Conservation (phyloP, 2,329 filamentous ascomycete species). For the Cephalotrichum gorgonifer region DNA sequence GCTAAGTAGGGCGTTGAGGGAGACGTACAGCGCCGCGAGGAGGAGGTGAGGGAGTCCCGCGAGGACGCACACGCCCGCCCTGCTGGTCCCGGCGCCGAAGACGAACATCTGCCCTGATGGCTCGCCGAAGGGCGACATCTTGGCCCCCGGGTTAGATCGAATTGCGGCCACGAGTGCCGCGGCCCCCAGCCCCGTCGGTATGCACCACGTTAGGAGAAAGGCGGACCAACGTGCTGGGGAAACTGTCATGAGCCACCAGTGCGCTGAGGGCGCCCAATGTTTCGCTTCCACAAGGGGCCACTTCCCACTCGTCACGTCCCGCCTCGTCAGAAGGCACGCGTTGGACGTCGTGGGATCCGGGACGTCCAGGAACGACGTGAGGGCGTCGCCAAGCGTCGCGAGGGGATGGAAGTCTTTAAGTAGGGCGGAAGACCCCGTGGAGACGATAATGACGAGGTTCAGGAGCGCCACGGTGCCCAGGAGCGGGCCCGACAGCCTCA, state of each 20-base stretch:
- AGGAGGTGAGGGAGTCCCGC: slow-evolving; percentile 37
- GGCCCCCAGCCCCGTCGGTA: slow-evolving; percentile 24
- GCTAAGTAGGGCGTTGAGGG: slow-evolving; percentile 34
- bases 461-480: slow-evolving; percentile 31
- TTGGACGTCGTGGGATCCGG: slow-evolving; percentile 32
- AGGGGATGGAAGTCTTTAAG: slow-evolving; percentile 29
- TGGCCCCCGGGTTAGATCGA: slow-evolving; percentile 9
- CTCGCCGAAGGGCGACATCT: slow-evolving; percentile 26
- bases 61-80: slow-evolving; percentile 24
- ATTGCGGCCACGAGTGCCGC: slow-evolving; percentile 24
- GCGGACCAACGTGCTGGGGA: slow-evolving; percentile 30
- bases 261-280: slow-evolving; percentile 27
- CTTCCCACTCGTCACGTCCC: slow-evolving; percentile 28
- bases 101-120: slow-evolving; percentile 24
- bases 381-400: slow-evolving; percentile 38
- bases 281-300: slow-evolving; percentile 33
- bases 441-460: slow-evolving; percentile 26
- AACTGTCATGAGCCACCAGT: slow-evolving; percentile 35
- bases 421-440: slow-evolving; percentile 21
- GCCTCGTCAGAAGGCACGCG: slow-evolving; percentile 35
- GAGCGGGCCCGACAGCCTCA: slow-evolving; percentile 31
- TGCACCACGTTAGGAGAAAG: slow-evolving; percentile 27
- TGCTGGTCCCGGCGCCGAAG: slow-evolving; percentile 14
- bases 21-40: slow-evolving; percentile 34
- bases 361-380: slow-evolving; percentile 36